Base-by-base conservation (phyloP, 148 eudicot genomes). In the Simmondsia chinensis region DNA sequence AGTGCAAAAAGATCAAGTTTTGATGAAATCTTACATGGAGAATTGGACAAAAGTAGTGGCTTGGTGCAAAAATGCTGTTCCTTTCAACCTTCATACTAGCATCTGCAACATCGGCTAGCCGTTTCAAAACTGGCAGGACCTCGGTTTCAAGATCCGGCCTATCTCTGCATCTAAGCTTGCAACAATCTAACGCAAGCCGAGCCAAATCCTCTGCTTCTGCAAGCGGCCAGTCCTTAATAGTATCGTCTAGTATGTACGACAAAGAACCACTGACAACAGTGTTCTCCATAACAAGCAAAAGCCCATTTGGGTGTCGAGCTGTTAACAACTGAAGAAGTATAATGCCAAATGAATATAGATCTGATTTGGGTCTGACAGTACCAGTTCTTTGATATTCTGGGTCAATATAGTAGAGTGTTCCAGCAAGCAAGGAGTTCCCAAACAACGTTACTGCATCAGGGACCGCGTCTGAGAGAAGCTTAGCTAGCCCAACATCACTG, bases 361-460 rank as follows among this genome's bases (percentile, higher is more conserved):
- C 95, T 29, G 95, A 86, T 43, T 86, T 81, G 9, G 91, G 76
- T 29, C 87, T 35, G 20, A 82, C 66, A 11, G 83, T 82, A 24
- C 95, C 95, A 2, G 91, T 86, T 59, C 95, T 69, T 26, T 77
- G 93, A 51, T 81, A 86, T 40, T 84, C 94, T 0, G 94, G 94
- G 50, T 84, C 94, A 52, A 76, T 74, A 41, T 84, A 84, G 41
- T 39, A 64, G 21, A 80, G 47, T 15, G 84, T 80, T 35, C 94
- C 88, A 8, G 82, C 87, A 20, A 80, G 34, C 20, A 66, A 19
- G 29, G 84, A 76, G 51, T 76, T 64, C 10, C 75, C 63, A 11
- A 73, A 76, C 58, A 68, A 65, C 20, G 88, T 80, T 4, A 80
- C 40, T 17, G 70, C 63, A 48, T 84, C 84, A 8, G 83, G 81